These are phyloP conservation scores for Rhododendron henanense DNA, from an alignment of 148 eudicot species.

Conservation along the genomic window DNA sequence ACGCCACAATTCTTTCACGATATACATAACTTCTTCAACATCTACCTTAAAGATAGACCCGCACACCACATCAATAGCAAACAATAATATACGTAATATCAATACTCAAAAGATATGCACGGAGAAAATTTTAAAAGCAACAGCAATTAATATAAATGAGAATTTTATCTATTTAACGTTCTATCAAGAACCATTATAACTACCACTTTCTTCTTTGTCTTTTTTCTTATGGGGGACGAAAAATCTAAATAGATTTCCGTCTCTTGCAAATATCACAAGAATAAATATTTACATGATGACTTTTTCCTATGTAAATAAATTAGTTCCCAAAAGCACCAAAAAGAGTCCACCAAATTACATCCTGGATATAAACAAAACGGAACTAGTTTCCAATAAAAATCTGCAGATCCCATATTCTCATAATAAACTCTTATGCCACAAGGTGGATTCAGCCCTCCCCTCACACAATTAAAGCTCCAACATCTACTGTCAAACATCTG, in stretches of 20 bases:
- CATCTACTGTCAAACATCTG: background rate
- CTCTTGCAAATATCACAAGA: background rate
- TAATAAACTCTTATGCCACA: background rate
- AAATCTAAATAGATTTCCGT: background rate
- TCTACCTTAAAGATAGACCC: slow-evolving; percentile 56
- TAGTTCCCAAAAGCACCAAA: background rate
- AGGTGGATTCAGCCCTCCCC: background rate
- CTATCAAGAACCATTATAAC: background rate
- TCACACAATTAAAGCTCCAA: background rate
- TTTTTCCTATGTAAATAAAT: background rate
- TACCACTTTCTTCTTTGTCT: background rate
- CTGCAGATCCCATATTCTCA: background rate
- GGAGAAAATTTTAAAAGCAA: background rate
- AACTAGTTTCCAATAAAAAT: background rate
- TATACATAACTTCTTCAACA: slow-evolving; percentile 86
- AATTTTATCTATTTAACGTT: background rate
- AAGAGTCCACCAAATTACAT: background rate
- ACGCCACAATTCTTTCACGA: slow-evolving; percentile 92
- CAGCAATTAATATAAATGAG: background rate
- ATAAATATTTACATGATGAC: background rate
- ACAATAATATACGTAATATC: background rate
- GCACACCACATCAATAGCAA: background rate
- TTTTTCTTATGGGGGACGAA: background rate
- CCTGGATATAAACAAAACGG: background rate
- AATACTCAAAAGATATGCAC: background rate